A percentile compares a stretch with the other conserved stretches of the same genome.
phyloP scores from a whole-genome alignment of 2,329 filamentous ascomycete genomes.

The Claviceps sp. region DNA sequence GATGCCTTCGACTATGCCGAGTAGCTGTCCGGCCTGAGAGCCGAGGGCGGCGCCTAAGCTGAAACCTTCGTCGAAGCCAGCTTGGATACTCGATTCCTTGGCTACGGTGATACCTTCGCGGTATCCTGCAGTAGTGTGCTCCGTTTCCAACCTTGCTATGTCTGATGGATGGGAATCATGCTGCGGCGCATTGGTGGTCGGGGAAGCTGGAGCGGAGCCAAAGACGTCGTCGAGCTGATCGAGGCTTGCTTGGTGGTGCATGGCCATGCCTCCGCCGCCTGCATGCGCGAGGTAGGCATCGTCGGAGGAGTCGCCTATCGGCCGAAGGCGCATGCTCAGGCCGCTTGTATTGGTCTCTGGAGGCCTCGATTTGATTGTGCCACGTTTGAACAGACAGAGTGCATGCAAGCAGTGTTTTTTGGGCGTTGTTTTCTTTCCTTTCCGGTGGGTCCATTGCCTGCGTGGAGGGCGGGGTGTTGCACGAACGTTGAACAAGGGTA shows the following conservation, averaged over 20 bases:
- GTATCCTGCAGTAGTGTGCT: slow-evolving; percentile 78
- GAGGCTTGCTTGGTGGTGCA: not conserved
- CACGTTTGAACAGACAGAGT: too few relatives aligned
- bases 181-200: slow-evolving; percentile 7
- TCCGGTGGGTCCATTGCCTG: not conserved
- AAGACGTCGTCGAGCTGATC: slow-evolving; percentile 25
- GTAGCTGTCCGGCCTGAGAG: slow-evolving; percentile 54
- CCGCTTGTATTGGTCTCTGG: not conserved
- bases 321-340: slow-evolving; percentile 22
- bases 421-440: not conserved
- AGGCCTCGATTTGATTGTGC: not conserved
- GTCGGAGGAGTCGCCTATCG: slow-evolving; percentile 16
- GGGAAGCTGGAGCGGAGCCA: slow-evolving; percentile 15
- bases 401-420: too few relatives aligned
- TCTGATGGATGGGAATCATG: slow-evolving; percentile 40
- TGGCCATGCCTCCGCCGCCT: not conserved
- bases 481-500: too few relatives aligned
- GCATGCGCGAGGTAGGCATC: slow-evolving; percentile 13
- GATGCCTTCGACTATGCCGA: slow-evolving; percentile 69
- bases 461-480: too few relatives aligned
- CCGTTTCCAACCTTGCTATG: slow-evolving; percentile 57
- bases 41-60: slow-evolving; percentile 72
- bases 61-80: slow-evolving; percentile 86
- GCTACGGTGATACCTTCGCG: slow-evolving; percentile 70
- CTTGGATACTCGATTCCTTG: slow-evolving; percentile 66